phyloP scores from a whole-genome alignment of 139 green algal species.

The Chlorella sorokiniana region DNA sequence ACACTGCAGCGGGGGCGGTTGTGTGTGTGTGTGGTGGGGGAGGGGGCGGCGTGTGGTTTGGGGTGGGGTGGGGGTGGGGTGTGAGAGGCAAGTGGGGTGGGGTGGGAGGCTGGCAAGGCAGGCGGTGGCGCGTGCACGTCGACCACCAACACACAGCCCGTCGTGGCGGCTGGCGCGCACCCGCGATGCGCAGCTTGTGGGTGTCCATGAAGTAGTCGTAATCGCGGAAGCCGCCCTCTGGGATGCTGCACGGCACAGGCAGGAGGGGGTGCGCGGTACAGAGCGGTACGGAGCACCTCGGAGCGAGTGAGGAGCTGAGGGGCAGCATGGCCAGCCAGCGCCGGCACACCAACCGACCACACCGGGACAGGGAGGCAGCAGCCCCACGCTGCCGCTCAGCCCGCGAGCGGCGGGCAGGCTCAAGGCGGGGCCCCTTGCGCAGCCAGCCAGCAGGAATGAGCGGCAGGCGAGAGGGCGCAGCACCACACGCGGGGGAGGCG shows the following conservation, averaged over 20 bases:
- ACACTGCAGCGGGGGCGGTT: constrained; percentile 37
- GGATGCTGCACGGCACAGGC: constrained; percentile 14
- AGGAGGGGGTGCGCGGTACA: not conserved
- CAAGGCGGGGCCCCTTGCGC: too few relatives aligned
- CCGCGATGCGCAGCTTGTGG: constrained; percentile 77
- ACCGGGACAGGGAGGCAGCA: too few relatives aligned
- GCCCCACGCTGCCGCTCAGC: too few relatives aligned
- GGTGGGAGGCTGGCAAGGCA: not conserved
- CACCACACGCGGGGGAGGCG: too few relatives aligned
- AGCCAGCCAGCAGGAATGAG: too few relatives aligned
- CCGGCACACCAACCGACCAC: too few relatives aligned
- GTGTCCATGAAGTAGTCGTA: constrained; percentile 93
- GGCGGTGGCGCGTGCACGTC: constrained; percentile 5
- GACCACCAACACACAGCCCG: not conserved
- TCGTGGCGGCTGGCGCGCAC: not conserved
- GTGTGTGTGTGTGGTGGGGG: not conserved
- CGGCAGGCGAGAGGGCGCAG: too few relatives aligned
- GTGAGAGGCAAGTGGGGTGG: not conserved
- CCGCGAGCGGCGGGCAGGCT: too few relatives aligned
- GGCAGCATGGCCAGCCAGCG: too few relatives aligned
- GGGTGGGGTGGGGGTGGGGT: not conserved
- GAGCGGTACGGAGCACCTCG: too few relatives aligned
- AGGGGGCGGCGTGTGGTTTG: not conserved
- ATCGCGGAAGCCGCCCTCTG: constrained; percentile 46
- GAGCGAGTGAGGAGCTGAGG: too few relatives aligned